Percentiles rank a stretch among this genome's conserved stretches.
Evolutionary conservation across 352 stramenopile species (phyloP).

Genomic region (Globisporangium sylvaticum): DNA sequence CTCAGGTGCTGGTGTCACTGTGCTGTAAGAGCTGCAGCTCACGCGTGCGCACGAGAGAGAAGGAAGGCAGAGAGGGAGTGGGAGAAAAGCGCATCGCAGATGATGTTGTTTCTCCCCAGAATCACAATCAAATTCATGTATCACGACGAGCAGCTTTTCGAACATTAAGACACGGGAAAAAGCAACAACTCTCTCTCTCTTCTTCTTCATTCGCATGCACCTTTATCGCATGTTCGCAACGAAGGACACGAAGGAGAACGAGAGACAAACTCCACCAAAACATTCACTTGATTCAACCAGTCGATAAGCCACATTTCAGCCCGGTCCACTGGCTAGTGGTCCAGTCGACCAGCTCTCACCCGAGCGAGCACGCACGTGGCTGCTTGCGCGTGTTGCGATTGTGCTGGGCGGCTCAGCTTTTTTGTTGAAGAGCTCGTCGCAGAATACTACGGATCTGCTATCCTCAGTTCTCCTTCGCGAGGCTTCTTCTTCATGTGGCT

Average conservation of each 20-base stretch:
- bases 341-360: too few relatives aligned
- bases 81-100: background rate
- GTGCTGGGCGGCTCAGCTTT: background rate
- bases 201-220: background rate
- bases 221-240: background rate
- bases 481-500: background rate
- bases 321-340: too few relatives aligned
- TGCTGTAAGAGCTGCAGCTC: background rate
- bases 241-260: background rate
- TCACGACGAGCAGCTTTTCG: background rate
- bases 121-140: too few relatives aligned
- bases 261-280: background rate
- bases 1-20: too few relatives aligned
- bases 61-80: background rate
- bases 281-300: background rate
- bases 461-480: background rate
- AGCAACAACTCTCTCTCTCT: background rate
- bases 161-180: slow-evolving; percentile 4
- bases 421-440: slow-evolving; percentile 3
- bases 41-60: background rate
- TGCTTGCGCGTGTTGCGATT: background rate
- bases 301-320: background rate
- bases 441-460: background rate
- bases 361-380: background rate
- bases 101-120: slow-evolving; percentile 3